A percentile compares a stretch with the other conserved stretches of the same genome.
Conservation (phyloP, 208 protist genomes). For the Crithidia sp. region DNA sequence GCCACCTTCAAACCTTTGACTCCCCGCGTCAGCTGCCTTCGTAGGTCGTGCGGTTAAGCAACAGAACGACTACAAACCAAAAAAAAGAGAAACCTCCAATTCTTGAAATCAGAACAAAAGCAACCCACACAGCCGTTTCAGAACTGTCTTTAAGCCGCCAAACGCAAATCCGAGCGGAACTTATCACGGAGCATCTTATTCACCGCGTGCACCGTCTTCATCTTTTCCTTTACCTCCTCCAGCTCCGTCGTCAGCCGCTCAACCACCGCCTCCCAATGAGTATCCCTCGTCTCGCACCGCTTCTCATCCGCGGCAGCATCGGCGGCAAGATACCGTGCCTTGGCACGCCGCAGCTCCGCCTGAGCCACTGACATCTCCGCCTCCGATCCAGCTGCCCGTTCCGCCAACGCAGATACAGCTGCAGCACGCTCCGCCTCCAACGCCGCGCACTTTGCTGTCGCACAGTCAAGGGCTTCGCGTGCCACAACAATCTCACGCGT, state of each 20-base stretch:
- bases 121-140: background rate
- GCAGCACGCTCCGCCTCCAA: background rate
- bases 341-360: background rate
- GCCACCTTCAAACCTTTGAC: too few species aligned
- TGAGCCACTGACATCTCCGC: background rate
- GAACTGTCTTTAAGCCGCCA: background rate
- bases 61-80: too few species aligned
- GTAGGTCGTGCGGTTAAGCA: too few species aligned
- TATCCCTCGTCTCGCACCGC: background rate
- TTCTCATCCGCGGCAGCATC: background rate
- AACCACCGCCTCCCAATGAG: conserved; percentile 10
- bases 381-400: background rate
- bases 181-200: conserved; percentile 31
- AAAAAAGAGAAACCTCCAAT: background rate
- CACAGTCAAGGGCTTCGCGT: conserved; percentile 1
- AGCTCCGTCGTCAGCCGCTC: conserved; percentile 4
- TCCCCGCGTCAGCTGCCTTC: too few species aligned
- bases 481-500: conserved; percentile 11
- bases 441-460: background rate
- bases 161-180: conserved; percentile 19
- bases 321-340: background rate
- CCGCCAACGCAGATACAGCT: background rate
- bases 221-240: background rate
- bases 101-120: background rate
- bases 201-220: conserved; percentile 14